Conservation (phyloP, 257 asterid genomes). For the Ehretia macrophylla region DNA sequence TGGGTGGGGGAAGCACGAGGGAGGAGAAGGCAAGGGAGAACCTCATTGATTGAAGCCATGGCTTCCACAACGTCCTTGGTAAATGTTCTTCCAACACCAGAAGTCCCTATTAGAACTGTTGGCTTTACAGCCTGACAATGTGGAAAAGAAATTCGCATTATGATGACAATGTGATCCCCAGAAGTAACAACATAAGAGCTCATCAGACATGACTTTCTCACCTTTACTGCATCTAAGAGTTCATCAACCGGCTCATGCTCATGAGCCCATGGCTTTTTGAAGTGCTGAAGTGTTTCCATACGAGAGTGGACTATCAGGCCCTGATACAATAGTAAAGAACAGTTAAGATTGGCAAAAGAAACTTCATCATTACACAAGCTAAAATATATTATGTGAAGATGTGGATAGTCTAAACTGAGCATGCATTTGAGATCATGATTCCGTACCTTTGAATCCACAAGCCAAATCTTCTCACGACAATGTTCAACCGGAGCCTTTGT, state of each 20-base stretch:
- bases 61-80: slow-evolving; percentile 77
- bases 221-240: slow-evolving; percentile 77
- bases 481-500: slow-evolving; percentile 56
- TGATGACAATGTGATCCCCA: background rate
- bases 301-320: slow-evolving; percentile 77
- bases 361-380: background rate
- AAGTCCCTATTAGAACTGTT: slow-evolving; percentile 82
- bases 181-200: background rate
- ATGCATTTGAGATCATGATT: slow-evolving; percentile 6
- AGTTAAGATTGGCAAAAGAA: background rate
- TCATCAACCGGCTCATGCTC: slow-evolving; percentile 73
- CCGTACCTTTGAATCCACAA: slow-evolving; percentile 80
- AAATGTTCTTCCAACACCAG: slow-evolving; percentile 81
- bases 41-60: slow-evolving; percentile 85
- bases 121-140: slow-evolving; percentile 67
- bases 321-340: slow-evolving; percentile 28
- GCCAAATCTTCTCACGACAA: slow-evolving; percentile 86
- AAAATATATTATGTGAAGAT: background rate
- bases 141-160: background rate
- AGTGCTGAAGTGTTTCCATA: slow-evolving; percentile 82
- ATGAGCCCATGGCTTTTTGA: slow-evolving; percentile 88
- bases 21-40: slow-evolving; percentile 20
- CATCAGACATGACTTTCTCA: slow-evolving; percentile 23
- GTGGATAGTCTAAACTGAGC: slow-evolving; percentile 1
- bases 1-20: no score